phyloP scores from a whole-genome alignment of 306 rosid species.

The Begonia fuchsioides region DNA sequence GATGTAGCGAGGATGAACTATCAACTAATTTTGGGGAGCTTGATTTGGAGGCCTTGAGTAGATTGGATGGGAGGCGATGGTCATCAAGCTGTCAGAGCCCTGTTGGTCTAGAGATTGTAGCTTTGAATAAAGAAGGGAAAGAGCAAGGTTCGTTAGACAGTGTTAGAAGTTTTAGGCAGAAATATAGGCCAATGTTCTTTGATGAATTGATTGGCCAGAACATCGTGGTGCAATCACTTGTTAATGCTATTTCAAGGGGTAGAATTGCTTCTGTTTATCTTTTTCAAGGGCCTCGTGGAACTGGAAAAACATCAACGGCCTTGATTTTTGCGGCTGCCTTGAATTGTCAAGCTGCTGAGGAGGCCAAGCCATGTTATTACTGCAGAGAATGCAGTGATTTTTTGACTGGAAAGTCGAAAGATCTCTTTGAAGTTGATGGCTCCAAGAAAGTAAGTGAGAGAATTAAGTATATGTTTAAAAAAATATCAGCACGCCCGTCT shows the following conservation, averaged over 20 bases:
- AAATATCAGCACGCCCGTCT: constrained; percentile 28
- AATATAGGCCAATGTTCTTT: constrained; percentile 73
- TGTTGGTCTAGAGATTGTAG: background rate
- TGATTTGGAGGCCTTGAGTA: constrained; percentile 93
- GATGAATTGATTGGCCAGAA: constrained; percentile 80
- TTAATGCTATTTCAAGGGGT: constrained; percentile 60
- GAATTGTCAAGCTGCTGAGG: constrained; percentile 63
- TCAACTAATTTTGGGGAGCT: constrained; percentile 88
- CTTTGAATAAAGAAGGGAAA: constrained; percentile 52
- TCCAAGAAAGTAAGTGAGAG: constrained; percentile 67
- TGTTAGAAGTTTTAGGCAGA: constrained; percentile 52
- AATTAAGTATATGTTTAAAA: constrained; percentile 49
- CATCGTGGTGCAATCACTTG: constrained; percentile 85
- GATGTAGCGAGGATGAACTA: constrained; percentile 83
- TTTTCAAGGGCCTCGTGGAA: constrained; percentile 95
- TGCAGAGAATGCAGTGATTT: constrained; percentile 69
- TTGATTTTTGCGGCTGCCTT: constrained; percentile 81
- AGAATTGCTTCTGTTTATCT: constrained; percentile 94
- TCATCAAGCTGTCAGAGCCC: constrained; percentile 91
- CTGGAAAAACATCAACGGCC: constrained; percentile 88
- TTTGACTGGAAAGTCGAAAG: constrained; percentile 51
- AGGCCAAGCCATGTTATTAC: constrained; percentile 78
- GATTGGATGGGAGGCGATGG: constrained; percentile 97
- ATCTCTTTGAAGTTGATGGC: constrained; percentile 75
- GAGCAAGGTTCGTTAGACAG: constrained; percentile 62